These are phyloP conservation scores for Hysterium pulicare DNA, from an alignment of 2,329 filamentous ascomycete genomes.

Conservation along the genomic window DNA sequence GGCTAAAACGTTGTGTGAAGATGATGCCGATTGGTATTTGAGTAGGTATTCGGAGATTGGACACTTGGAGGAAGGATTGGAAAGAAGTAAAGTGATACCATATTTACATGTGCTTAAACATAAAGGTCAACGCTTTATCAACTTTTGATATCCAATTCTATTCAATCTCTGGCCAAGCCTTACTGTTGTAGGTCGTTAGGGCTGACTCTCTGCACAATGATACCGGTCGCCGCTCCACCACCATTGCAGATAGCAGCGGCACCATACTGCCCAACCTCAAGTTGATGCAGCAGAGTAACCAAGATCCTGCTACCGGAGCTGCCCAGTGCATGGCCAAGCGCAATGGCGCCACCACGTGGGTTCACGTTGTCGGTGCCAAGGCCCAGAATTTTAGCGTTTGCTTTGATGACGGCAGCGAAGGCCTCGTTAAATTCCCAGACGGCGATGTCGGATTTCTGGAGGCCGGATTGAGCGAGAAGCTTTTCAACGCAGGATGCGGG, in stretches of 20 bases:
- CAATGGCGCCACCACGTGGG: slow-evolving; percentile 84
- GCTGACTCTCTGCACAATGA: slow-evolving; percentile 80
- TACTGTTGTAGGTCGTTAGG: slow-evolving; percentile 33
- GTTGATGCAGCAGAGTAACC: slow-evolving; percentile 84
- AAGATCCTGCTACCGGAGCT: slow-evolving; percentile 92
- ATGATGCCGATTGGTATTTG: too few relatives aligned
- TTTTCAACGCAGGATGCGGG: slow-evolving; percentile 90
- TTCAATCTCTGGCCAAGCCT: too few relatives aligned
- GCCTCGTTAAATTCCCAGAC: slow-evolving; percentile 99
- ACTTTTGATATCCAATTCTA: too few relatives aligned
- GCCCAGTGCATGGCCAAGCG: slow-evolving; percentile 84
- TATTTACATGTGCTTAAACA: too few relatives aligned
- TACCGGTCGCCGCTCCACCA: slow-evolving; percentile 83
- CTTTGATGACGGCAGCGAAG: slow-evolving; percentile 91
- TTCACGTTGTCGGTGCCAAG: slow-evolving; percentile 79
- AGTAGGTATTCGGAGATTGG: too few relatives aligned
- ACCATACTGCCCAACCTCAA: slow-evolving; percentile 89
- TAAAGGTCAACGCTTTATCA: too few relatives aligned
- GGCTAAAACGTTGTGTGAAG: too few relatives aligned
- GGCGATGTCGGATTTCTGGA: slow-evolving; percentile 86
- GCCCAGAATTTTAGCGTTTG: slow-evolving; percentile 87
- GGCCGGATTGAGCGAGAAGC: slow-evolving; percentile 81
- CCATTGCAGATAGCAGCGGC: slow-evolving; percentile 97
- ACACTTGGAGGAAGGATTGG: too few relatives aligned
- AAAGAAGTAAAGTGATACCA: too few relatives aligned